Conservation (phyloP, 345 rosid genomes). For the Eucalyptus polyanthemos region DNA sequence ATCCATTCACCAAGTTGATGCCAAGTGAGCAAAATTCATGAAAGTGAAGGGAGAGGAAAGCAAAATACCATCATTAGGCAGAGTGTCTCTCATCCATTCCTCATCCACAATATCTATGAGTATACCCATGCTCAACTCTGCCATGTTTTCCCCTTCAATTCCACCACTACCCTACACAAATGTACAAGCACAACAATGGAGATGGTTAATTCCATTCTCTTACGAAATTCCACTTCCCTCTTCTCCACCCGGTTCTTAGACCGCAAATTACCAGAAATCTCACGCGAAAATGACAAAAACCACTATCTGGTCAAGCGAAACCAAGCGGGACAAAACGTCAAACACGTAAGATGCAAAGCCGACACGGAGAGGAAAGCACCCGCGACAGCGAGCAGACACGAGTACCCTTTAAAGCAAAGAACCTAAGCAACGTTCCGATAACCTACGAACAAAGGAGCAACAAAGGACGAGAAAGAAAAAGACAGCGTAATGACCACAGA, state of each 20-base stretch:
- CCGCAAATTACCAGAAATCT: not conserved
- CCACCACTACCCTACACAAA: not conserved
- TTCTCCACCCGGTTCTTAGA: not conserved
- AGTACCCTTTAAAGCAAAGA: not conserved
- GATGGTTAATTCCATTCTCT: not conserved
- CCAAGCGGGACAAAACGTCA: not conserved
- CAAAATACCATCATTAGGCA: conserved; percentile 72
- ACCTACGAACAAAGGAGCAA: not conserved
- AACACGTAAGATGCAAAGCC: not conserved
- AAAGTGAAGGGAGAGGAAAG: not conserved
- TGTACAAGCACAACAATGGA: not conserved
- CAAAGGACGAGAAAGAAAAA: not conserved
- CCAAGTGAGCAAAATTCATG: not conserved
- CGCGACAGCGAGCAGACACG: not conserved
- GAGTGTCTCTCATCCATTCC: conserved; percentile 94
- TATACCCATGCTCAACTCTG: conserved; percentile 63
- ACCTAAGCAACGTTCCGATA: not conserved
- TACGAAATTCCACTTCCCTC: not conserved
- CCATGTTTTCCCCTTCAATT: conserved; percentile 18
- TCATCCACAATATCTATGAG: conserved; percentile 88
- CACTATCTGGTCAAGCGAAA: not conserved
- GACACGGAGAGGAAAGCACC: not conserved
- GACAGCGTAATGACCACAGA: not conserved
- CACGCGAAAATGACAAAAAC: not conserved
- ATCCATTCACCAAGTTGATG: not conserved